phyloP scores from a whole-genome alignment of 2,329 filamentous ascomycete species.

The Septoria linicola region DNA sequence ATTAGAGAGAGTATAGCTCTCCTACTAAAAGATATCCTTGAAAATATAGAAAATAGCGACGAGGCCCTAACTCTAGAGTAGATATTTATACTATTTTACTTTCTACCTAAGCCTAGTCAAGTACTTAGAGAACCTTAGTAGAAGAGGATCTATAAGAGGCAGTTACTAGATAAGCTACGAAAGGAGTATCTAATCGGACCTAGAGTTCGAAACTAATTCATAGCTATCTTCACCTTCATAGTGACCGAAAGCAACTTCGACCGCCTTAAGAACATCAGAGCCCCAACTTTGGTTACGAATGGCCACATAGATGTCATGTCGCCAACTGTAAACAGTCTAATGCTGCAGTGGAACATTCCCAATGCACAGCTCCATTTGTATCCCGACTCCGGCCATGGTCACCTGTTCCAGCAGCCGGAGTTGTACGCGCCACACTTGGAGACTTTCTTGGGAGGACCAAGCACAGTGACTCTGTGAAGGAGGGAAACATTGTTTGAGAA shows the following conservation, averaged over 20 bases:
- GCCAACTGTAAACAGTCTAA: background rate
- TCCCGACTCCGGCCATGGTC: background rate
- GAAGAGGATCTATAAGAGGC: too few relatives aligned
- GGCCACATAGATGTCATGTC: constrained; percentile 2
- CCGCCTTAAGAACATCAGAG: background rate
- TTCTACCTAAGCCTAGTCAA: too few relatives aligned
- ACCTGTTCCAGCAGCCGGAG: background rate
- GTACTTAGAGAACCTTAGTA: too few relatives aligned
- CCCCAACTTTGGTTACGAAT: constrained; percentile 1
- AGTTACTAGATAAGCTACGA: background rate
- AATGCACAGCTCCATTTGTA: background rate
- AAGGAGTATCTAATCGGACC: background rate
- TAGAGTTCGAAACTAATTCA: background rate
- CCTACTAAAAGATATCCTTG: too few relatives aligned
- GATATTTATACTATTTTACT: too few relatives aligned
- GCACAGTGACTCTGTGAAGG: too few relatives aligned
- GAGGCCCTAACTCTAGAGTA: too few relatives aligned
- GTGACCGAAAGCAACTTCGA: background rate
- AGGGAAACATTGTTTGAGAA: too few relatives aligned
- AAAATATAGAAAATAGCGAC: too few relatives aligned
- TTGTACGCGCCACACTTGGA: background rate
- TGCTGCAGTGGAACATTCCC: background rate
- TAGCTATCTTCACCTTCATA: background rate
- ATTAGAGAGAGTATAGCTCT: too few relatives aligned
- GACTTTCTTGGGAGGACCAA: background rate